Percentiles rank a stretch among this genome's conserved stretches.
These are phyloP conservation scores for Lentinus polychrous DNA, from an alignment of 1,284 basidiomycete genomes.

Conservation along the genomic window DNA sequence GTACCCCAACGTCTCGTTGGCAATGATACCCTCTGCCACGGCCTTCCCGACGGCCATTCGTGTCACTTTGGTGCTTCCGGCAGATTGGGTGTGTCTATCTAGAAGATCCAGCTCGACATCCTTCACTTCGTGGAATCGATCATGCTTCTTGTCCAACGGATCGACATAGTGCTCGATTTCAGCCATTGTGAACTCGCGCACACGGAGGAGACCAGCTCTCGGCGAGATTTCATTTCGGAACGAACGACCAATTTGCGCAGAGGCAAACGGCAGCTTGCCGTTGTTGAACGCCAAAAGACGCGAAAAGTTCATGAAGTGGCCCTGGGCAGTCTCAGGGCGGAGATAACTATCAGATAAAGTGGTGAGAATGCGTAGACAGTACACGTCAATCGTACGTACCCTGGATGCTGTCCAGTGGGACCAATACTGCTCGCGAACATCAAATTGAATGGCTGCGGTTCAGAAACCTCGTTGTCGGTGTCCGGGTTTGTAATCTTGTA, in stretches of 20 bases:
- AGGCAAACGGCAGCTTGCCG: slow-evolving; percentile 92
- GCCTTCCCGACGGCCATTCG: slow-evolving; percentile 85
- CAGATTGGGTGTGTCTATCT: slow-evolving; percentile 76
- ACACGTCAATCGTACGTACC: slow-evolving; percentile 38
- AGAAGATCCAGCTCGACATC: slow-evolving; percentile 75
- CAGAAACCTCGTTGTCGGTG: slow-evolving; percentile 86
- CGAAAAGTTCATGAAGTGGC: slow-evolving; percentile 98
- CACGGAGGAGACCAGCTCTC: slow-evolving; percentile 90
- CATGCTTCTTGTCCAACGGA: slow-evolving; percentile 87
- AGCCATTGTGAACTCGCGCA: slow-evolving; percentile 99
- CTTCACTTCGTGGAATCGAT: slow-evolving; percentile 77
- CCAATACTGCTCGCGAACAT: slow-evolving; percentile 99
- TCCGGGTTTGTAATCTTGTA: slow-evolving; percentile 87
- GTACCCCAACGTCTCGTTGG: slow-evolving; percentile 97
- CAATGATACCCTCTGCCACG: slow-evolving; percentile 80
- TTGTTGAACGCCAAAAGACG: slow-evolving; percentile 98
- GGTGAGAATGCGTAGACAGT: not conserved
- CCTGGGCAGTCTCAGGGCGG: slow-evolving; percentile 97
- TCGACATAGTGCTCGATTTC: slow-evolving; percentile 99
- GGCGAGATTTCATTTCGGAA: slow-evolving; percentile 99
- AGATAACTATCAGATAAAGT: slow-evolving; percentile 57
- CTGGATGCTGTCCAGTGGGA: slow-evolving; percentile 95
- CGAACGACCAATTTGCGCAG: slow-evolving; percentile 92
- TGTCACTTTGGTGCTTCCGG: slow-evolving; percentile 65
- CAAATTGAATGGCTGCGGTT: slow-evolving; percentile 96